These are phyloP conservation scores for Graphilbum ipis-grandicollis DNA, from an alignment of 2,329 filamentous ascomycete genomes.

Conservation along the genomic window DNA sequence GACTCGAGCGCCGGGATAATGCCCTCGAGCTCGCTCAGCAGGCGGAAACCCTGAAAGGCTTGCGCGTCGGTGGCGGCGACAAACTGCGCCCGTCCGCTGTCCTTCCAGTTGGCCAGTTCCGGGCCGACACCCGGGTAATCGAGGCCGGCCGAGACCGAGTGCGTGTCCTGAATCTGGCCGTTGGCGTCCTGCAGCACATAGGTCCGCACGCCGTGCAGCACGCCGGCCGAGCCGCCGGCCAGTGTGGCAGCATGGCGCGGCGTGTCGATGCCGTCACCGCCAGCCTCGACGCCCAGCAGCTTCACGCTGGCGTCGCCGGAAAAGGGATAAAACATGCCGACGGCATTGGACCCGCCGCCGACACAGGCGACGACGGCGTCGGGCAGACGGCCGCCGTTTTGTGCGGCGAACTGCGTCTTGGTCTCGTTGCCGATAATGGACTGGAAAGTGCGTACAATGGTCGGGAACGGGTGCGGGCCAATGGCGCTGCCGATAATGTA, in stretches of 20 bases:
- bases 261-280: conserved; percentile 82
- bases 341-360: conserved; percentile 85
- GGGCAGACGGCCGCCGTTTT: conserved; percentile 74
- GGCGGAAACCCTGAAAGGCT: conserved; percentile 72
- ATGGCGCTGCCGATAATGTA: conserved; percentile 98
- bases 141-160: conserved; percentile 89
- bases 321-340: conserved; percentile 98
- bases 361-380: conserved; percentile 96
- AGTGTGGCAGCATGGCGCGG: conserved; percentile 75
- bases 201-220: conserved; percentile 87
- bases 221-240: conserved; percentile 71
- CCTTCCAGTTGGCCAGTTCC: conserved; percentile 86
- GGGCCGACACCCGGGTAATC: conserved; percentile 96
- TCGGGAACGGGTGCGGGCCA: conserved; percentile 93
- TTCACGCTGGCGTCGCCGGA: conserved; percentile 69
- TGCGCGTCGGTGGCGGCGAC: conserved; percentile 82
- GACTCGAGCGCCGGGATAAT: conserved; percentile 95
- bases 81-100: conserved; percentile 70
- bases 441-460: conserved; percentile 94
- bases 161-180: conserved; percentile 87
- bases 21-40: conserved; percentile 76
- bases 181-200: conserved; percentile 88
- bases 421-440: conserved; percentile 92
- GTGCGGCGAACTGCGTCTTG: conserved; percentile 73
- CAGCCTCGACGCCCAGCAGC: conserved; percentile 85